Base-by-base conservation (phyloP, 2,329 filamentous ascomycete species). In the Monosporascus ibericus region DNA sequence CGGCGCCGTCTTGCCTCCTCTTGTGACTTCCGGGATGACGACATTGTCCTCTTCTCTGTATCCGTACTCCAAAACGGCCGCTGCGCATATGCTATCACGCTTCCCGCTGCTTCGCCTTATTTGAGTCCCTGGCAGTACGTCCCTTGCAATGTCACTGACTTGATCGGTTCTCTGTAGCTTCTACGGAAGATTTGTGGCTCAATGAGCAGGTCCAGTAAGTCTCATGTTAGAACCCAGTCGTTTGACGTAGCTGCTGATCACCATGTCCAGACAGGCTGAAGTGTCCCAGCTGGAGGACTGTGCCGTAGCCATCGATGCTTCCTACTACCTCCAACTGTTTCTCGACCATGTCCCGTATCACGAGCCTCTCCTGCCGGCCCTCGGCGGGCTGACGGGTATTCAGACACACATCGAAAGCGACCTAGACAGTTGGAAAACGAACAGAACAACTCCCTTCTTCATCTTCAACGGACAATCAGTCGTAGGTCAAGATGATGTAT, bases 401-500 rank as follows among this genome's bases (percentile, higher is more conserved):
- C 82, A 82, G 69, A 77, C 75, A 58, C 86, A 87, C 63, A 86
- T 99, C 57, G 83, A 89, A 66, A 79, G 81, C 48, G 89, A 95
- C 61, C 75, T 99, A 30, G 80, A 87, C 55, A 75, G 77, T 53
- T 90, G 94, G 77, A 81, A 83, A 55, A 78, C 80, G 46, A 75
- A 85, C 62, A 81, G 82, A 20, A 86, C 95, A 49, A 82, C 77
- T n/a, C 89, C 89, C 2, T 75, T 95, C 57, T 97, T 99, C 69
- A 79, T 99, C 49, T 99, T 99, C 71, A 89, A 92, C 68, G 94
- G 94, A 37, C 82, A 96, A 63, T 84, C 90, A 39, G 80, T 91
- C 55, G 84, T 85, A 39, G 88, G 87, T 52, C 87, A 88, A 64
- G 86, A 92, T 63, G 84, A 88, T 47, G 77, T 85, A 54, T 76